These are phyloP conservation scores for Bipolaris oryzae DNA, from an alignment of 2,329 filamentous ascomycete species.

Conservation along the genomic window DNA sequence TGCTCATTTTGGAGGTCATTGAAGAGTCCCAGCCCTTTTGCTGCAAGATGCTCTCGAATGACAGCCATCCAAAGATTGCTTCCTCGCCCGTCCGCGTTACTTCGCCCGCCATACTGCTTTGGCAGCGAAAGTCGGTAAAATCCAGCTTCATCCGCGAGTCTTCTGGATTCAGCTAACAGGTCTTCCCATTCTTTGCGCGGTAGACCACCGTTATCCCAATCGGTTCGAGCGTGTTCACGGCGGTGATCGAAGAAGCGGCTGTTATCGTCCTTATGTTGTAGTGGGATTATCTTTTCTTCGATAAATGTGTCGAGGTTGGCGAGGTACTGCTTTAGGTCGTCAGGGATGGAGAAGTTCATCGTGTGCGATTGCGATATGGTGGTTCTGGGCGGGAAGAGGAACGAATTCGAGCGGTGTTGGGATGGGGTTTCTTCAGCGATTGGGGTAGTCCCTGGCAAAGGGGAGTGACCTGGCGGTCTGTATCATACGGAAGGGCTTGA, in stretches of 20 bases:
- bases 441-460: neutral
- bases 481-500: slow-evolving; percentile 20
- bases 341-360: slow-evolving; percentile 58
- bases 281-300: slow-evolving; percentile 57
- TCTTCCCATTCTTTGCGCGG: slow-evolving; percentile 65
- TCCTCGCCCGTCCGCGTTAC: slow-evolving; percentile 50
- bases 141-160: slow-evolving; percentile 63
- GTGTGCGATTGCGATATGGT: slow-evolving; percentile 9
- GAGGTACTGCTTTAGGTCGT: slow-evolving; percentile 57
- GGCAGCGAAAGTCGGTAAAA: slow-evolving; percentile 67
- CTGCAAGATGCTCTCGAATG: slow-evolving; percentile 64
- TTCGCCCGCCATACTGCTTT: slow-evolving; percentile 61
- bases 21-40: slow-evolving; percentile 64
- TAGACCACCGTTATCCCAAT: slow-evolving; percentile 64
- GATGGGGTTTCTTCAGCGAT: slow-evolving; percentile 9
- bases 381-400: neutral
- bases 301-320: slow-evolving; percentile 64
- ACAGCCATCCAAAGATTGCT: slow-evolving; percentile 69
- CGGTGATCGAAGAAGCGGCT: slow-evolving; percentile 70
- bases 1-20: slow-evolving; percentile 71
- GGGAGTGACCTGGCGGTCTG: neutral
- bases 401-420: neutral
- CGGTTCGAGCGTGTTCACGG: slow-evolving; percentile 65
- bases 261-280: slow-evolving; percentile 64
- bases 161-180: slow-evolving; percentile 57